Base-by-base conservation (phyloP, 2,329 filamentous ascomycete species). In the Hymenoscyphus repandus region DNA sequence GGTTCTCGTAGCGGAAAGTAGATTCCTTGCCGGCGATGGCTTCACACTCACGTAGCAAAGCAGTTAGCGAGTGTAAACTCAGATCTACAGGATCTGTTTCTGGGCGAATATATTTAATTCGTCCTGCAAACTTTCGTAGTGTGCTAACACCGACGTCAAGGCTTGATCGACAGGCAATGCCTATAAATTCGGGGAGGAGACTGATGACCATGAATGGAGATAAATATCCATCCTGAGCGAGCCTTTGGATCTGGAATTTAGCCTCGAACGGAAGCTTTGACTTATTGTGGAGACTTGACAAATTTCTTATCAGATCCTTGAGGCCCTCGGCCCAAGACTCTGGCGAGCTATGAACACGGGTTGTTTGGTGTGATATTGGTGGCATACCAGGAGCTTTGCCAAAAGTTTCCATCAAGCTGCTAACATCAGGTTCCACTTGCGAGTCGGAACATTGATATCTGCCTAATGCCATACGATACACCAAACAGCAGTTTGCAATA, bases 171-270 rank as follows among this genome's bases (percentile, higher is more conserved):
- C 43, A 64, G 46, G 42, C 62, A 45, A 66, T 38, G 42, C 61
- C 66, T 0, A 71, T 55, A 0, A 55, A 37, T 3, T 66, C 62
- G 1, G 86, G 68, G 1, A 69, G 56, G 5, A 88, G 61, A 1
- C 62, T 54, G 0, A 70, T 42, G 0, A 81, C 78, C 1, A 69
- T 76, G 0, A 62, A 58, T 0, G 86, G 85, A 11, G 79, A 70
- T 1, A 90, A 70, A 49, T 77, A 80, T 18, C 78, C 80, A 57
- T 86, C 86, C 59, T 75, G 72, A 0, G 82, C 42, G 10, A 50
- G 42, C 18, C 33, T 41, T 11, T 50, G 48, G 9, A 50, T 41
- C 20, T 50, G 48, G 20, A 50, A 50, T 18, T 45, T 45, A 13
- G 45, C n/a, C 15, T 9, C 42, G 17, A 50, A 50, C 7, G 42